phyloP scores from a whole-genome alignment of 345 rosid species.

The Iberis pinnata region DNA sequence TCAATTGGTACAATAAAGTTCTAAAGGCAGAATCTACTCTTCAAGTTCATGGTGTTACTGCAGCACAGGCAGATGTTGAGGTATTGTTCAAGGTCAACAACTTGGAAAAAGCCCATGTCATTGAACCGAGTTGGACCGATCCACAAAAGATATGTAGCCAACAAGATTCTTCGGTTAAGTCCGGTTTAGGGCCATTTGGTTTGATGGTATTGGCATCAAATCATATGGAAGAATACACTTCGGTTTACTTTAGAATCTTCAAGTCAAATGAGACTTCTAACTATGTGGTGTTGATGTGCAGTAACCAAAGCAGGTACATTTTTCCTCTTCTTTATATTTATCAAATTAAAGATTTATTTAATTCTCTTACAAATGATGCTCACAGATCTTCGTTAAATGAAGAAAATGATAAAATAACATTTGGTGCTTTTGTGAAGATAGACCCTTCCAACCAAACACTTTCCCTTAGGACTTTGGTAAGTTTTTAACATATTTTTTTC shows the following conservation, averaged over 20 bases:
- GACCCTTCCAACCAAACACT: conserved; percentile 38
- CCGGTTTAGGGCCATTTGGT: conserved; percentile 69
- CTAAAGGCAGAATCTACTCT: conserved; percentile 36
- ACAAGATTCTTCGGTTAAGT: conserved; percentile 33
- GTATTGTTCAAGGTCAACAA: conserved; percentile 38
- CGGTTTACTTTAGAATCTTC: conserved; percentile 61
- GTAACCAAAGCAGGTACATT: conserved; percentile 59
- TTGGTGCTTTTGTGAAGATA: conserved; percentile 47
- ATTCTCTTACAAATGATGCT: neutral
- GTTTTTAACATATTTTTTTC: neutral
- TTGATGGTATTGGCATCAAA: conserved; percentile 51
- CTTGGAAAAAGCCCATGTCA: conserved; percentile 39
- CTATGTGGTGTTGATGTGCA: conserved; percentile 69
- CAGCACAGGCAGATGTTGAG: conserved; percentile 80
- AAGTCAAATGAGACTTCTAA: conserved; percentile 23
- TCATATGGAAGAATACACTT: conserved; percentile 47
- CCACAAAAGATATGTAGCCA: conserved; percentile 48
- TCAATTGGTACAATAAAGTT: conserved; percentile 24
- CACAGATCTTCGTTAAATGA: conserved; percentile 43
- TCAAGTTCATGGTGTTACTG: conserved; percentile 46
- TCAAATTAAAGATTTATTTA: neutral
- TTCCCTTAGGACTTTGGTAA: conserved; percentile 40
- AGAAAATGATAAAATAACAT: conserved; percentile 39
- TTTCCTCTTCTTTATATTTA: neutral
- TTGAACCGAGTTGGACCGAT: conserved; percentile 43